Base-by-base conservation (phyloP, 108 stramenopile genomes). In the Discostella stelligeroides region DNA sequence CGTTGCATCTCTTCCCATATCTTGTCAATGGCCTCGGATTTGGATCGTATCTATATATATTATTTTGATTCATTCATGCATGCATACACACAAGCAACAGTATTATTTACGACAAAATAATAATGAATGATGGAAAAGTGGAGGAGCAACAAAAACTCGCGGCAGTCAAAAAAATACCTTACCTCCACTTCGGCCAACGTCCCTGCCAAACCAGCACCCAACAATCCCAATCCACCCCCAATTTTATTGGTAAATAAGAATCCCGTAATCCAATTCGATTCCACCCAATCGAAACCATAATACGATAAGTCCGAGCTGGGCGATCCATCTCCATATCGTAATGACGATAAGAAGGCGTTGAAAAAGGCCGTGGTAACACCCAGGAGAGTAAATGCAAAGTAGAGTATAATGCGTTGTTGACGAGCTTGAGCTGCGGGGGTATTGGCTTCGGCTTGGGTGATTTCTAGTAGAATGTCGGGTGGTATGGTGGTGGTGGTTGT, bases 1-100 rank as follows among this genome's bases (percentile, higher is more conserved):
- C 88, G 79, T 73, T 88, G 82, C 79, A 91, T 56, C 71, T 94
- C 92, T 62, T 76, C 79, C 76, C 78, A 94, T 50, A 91, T 94
- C 48, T 84, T 84, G 82, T 93, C 89, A 6, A 86, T 89, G 55
- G 86, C 87, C 60, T 86, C 74, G 5, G 88, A 83, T 30, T 79
- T 80, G 4, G 88, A 75, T 72, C 79, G 49, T 29, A 75, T 51
- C 68, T n/a, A n/a, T n/a, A n/a, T n/a, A n/a, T n/a, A n/a, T n/a
- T n/a, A n/a, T n/a, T 72, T 14, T 12, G 17, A 18, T 56, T 20
- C 29, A 68, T n/a, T n/a, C n/a, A n/a, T n/a, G n/a, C n/a, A n/a
- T n/a, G n/a, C n/a, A n/a, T n/a, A n/a, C n/a, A n/a, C n/a, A n/a
- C n/a, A n/a, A n/a, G n/a, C n/a, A n/a, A n/a, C n/a, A n/a, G n/a